A percentile compares a stretch with the other conserved stretches of the same genome.
Conservation (phyloP, 768 basidiomycete genomes). For the Suillus paluster region DNA sequence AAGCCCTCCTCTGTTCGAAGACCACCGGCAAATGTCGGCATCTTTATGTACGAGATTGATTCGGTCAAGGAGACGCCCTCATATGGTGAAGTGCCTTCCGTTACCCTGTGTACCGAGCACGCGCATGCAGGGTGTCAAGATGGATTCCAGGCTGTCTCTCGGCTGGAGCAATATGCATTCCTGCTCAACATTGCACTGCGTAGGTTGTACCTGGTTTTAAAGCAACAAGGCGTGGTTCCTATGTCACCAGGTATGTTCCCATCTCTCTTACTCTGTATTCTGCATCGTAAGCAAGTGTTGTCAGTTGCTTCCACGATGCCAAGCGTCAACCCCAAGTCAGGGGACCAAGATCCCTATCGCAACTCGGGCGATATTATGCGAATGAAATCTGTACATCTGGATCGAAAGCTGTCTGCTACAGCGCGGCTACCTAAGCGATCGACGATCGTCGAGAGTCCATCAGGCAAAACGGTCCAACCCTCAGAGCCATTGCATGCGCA, state of each 20-base stretch:
- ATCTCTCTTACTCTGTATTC: conserved; percentile 8
- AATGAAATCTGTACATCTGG: conserved; percentile 92
- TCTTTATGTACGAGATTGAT: conserved; percentile 79
- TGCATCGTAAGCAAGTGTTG: conserved; percentile 15
- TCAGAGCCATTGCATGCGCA: conserved; percentile 58
- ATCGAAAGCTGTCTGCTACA: conserved; percentile 94
- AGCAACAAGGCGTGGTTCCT: conserved; percentile 90
- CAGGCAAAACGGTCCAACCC: conserved; percentile 83
- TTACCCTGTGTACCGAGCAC: conserved; percentile 81
- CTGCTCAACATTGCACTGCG: conserved; percentile 93
- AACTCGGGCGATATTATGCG: conserved; percentile 91
- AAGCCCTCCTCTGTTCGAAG: conserved; percentile 70
- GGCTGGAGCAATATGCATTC: conserved; percentile 97
- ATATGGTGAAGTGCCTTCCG: conserved; percentile 73
- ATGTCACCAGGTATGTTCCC: conserved; percentile 65
- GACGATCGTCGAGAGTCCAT: conserved; percentile 93
- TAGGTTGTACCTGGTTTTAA: conserved; percentile 83
- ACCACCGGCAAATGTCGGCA: conserved; percentile 78
- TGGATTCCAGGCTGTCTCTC: conserved; percentile 91
- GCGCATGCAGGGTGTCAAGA: conserved; percentile 63
- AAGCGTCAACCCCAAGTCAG: conserved; percentile 31
- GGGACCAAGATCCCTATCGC: conserved; percentile 77
- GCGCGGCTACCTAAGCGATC: conserved; percentile 92
- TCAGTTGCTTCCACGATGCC: conserved; percentile 38
- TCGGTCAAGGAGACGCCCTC: conserved; percentile 68